Percentiles rank a stretch among this genome's conserved stretches.
Evolutionary conservation across 2,329 filamentous ascomycete species (phyloP).

Genomic region (Stemphylium lycopersici): DNA sequence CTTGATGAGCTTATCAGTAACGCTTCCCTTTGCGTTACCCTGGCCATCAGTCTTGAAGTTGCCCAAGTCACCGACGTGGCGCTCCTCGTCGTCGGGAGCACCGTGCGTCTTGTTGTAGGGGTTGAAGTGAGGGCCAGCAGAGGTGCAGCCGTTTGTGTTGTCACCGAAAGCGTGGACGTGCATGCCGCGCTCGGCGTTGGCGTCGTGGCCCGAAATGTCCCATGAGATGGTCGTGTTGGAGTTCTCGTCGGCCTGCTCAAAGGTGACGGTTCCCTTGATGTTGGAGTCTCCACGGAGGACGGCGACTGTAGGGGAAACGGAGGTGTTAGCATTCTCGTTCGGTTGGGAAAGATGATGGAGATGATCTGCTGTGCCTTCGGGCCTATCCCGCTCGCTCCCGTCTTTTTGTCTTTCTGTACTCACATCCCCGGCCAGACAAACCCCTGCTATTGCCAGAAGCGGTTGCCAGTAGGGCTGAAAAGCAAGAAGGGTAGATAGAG

Average conservation of each 20-base stretch:
- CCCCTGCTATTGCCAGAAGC: neutral
- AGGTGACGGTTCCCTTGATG: slow-evolving; percentile 89
- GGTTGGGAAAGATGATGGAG: neutral
- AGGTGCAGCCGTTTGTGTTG: slow-evolving; percentile 99
- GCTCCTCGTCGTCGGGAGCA: slow-evolving; percentile 77
- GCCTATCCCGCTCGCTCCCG: neutral
- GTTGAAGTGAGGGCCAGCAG: slow-evolving; percentile 99
- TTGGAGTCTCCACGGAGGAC: slow-evolving; percentile 98
- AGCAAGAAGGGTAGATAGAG: neutral
- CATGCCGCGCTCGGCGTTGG: slow-evolving; percentile 96
- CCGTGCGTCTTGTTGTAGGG: slow-evolving; percentile 92
- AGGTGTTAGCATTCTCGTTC: slow-evolving; percentile 6
- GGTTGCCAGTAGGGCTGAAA: neutral
- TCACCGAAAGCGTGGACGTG: slow-evolving; percentile 99
- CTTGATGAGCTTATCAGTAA: slow-evolving; percentile 85
- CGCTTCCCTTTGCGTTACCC: slow-evolving; percentile 84
- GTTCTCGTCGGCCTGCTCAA: slow-evolving; percentile 88
- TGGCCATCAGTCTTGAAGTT: slow-evolving; percentile 96
- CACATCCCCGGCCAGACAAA: neutral
- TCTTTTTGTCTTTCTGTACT: neutral
- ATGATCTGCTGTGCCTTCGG: neutral
- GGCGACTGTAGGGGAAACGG: slow-evolving; percentile 67
- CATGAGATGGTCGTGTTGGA: slow-evolving; percentile 85
- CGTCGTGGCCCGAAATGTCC: slow-evolving; percentile 89
- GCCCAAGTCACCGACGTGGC: slow-evolving; percentile 96